Percentiles rank a stretch among this genome's conserved stretches.
Evolutionary conservation across 371 early-diverging fungal genomes (phyloP).

Genomic region (Circinella minor): DNA sequence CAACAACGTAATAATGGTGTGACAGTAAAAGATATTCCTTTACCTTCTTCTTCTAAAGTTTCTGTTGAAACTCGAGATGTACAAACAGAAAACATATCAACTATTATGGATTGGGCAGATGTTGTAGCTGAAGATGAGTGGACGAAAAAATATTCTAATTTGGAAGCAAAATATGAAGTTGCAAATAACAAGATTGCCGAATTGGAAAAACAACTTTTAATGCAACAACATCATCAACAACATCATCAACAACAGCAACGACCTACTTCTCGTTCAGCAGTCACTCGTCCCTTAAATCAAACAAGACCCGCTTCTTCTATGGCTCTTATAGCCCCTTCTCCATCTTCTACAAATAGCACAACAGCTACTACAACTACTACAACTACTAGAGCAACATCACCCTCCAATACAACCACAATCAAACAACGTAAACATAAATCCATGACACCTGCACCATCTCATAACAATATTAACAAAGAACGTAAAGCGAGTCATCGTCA

Average conservation of each 20-base stretch:
- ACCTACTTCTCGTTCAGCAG: neutral
- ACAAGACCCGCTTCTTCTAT: neutral
- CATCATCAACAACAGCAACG: conserved; percentile 1
- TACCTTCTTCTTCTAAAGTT: neutral
- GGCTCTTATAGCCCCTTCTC: neutral
- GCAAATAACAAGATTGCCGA: neutral
- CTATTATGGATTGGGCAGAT: conserved; percentile 3
- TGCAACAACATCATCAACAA: neutral
- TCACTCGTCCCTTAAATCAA: neutral
- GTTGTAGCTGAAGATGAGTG: conserved; percentile 7
- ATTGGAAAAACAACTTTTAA: neutral
- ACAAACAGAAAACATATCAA: neutral
- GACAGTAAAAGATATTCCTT: no score
- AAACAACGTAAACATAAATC: conserved; percentile 13
- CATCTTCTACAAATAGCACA: neutral
- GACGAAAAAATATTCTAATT: conserved; percentile 8
- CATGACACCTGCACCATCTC: conserved; percentile 12
- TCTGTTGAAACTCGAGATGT: neutral
- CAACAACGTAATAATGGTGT: neutral
- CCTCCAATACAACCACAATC: neutral
- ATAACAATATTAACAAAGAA: neutral
- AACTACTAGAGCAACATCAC: neutral
- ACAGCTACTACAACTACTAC: neutral
- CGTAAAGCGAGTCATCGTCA: conserved; percentile 10
- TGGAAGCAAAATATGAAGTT: conserved; percentile 5